phyloP scores from a whole-genome alignment of 2,329 filamentous ascomycete genomes.

The Botryotinia globosa region DNA sequence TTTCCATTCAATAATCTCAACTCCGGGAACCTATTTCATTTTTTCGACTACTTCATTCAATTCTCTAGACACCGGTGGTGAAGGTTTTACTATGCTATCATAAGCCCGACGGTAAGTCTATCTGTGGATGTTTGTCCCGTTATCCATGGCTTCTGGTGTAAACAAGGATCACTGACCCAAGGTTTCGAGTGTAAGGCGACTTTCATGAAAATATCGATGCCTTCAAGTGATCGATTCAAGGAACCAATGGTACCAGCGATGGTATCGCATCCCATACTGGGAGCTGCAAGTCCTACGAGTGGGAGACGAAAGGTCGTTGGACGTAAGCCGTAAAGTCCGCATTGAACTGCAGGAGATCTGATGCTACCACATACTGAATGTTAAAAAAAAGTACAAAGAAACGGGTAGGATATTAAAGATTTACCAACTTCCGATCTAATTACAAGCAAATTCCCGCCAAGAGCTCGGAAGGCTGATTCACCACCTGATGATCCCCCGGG shows the following conservation, averaged over 20 bases:
- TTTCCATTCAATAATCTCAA: neutral
- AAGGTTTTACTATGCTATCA: neutral
- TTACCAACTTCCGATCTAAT: slow-evolving; percentile 9
- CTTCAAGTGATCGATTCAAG: neutral
- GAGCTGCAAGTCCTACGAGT: neutral
- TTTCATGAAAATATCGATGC: slow-evolving; percentile 11
- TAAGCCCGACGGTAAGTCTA: neutral
- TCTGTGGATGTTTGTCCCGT: neutral
- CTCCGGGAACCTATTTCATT: neutral
- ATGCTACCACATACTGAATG: slow-evolving; percentile 35
- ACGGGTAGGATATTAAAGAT: neutral
- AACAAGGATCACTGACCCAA: slow-evolving; percentile 40
- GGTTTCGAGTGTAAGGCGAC: slow-evolving; percentile 6
- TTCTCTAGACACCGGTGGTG: neutral
- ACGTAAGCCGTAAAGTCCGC: slow-evolving; percentile 35
- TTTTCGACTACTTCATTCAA: neutral
- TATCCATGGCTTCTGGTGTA: slow-evolving; percentile 2
- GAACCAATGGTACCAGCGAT: neutral
- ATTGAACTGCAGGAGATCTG: slow-evolving; percentile 41
- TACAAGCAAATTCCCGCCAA: neutral
- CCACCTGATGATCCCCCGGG: slow-evolving; percentile 33
- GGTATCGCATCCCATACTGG: neutral
- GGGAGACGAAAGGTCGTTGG: slow-evolving; percentile 38
- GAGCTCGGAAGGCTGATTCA: neutral
- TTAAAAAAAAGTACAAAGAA: neutral